Percentiles rank a stretch among this genome's conserved stretches.
These are phyloP conservation scores for Polyporus arcularius DNA, from an alignment of 768 basidiomycete species.

Conservation along the genomic window DNA sequence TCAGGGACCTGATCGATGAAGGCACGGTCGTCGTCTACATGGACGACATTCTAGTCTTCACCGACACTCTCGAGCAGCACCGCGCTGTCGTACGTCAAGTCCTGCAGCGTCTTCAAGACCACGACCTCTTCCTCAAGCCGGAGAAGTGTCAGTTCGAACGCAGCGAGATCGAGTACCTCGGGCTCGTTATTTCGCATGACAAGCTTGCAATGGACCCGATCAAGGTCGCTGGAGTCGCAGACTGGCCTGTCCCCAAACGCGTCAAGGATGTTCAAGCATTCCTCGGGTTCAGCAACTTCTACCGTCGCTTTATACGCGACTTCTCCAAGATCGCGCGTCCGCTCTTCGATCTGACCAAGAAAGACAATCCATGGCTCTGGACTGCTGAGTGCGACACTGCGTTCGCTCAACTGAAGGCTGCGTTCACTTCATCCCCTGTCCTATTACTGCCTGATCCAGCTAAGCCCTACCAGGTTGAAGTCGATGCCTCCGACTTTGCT, in stretches of 20 bases:
- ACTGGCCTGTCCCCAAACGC: slow-evolving; percentile 30
- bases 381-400: neutral
- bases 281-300: slow-evolving; percentile 34
- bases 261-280: slow-evolving; percentile 28
- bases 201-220: slow-evolving; percentile 33
- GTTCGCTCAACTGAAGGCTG: neutral
- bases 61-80: slow-evolving; percentile 20
- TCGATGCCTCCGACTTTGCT: slow-evolving; percentile 26
- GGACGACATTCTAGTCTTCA: slow-evolving; percentile 38
- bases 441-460: slow-evolving; percentile 1
- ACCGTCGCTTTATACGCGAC: slow-evolving; percentile 30
- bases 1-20: slow-evolving; percentile 32
- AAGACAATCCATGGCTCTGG: slow-evolving; percentile 1
- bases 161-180: slow-evolving; percentile 32
- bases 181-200: slow-evolving; percentile 28
- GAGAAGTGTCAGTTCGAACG: slow-evolving; percentile 39
- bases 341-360: slow-evolving; percentile 20
- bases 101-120: slow-evolving; percentile 29
- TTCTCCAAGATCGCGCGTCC: slow-evolving; percentile 29
- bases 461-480: slow-evolving; percentile 16
- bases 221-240: slow-evolving; percentile 33
- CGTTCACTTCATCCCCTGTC: slow-evolving; percentile 4
- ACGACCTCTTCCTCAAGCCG: slow-evolving; percentile 38
- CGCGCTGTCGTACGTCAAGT: slow-evolving; percentile 23
- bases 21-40: slow-evolving; percentile 45